These are phyloP conservation scores for Trypanosoma boissoni DNA, from an alignment of 208 protist genomes.

Conservation along the genomic window DNA sequence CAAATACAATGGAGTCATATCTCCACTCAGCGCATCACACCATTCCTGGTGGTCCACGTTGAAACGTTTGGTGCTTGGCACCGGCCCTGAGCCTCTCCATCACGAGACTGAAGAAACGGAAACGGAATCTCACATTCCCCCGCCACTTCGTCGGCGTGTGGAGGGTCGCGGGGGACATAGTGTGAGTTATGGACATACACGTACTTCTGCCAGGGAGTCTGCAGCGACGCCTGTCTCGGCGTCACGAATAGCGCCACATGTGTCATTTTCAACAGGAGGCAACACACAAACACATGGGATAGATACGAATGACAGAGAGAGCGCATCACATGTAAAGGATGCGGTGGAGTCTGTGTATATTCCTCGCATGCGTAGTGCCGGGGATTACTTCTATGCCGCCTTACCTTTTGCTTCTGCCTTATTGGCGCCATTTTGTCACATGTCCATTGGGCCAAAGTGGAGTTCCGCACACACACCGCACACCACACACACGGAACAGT, in stretches of 20 bases:
- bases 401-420: conserved; percentile 6
- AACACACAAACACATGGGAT: too few species aligned
- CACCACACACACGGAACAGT: neutral
- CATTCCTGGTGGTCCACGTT: neutral
- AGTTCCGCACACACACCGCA: neutral
- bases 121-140: neutral
- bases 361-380: conserved; percentile 8
- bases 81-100: neutral
- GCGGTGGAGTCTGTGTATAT: conserved; percentile 11
- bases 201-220: neutral
- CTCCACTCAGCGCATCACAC: too few species aligned
- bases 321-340: neutral
- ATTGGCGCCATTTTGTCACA: neutral
- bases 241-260: neutral
- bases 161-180: neutral
- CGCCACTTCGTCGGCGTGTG: too few species aligned
- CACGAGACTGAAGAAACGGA: too few species aligned
- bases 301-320: neutral
- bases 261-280: neutral
- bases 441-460: neutral
- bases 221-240: neutral
- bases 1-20: neutral
- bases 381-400: conserved; percentile 4
- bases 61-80: neutral
- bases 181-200: neutral